Percentiles rank a stretch among this genome's conserved stretches.
These are phyloP conservation scores for Lycium ferocissimum DNA, from an alignment of 257 asterid genomes.

Conservation along the genomic window DNA sequence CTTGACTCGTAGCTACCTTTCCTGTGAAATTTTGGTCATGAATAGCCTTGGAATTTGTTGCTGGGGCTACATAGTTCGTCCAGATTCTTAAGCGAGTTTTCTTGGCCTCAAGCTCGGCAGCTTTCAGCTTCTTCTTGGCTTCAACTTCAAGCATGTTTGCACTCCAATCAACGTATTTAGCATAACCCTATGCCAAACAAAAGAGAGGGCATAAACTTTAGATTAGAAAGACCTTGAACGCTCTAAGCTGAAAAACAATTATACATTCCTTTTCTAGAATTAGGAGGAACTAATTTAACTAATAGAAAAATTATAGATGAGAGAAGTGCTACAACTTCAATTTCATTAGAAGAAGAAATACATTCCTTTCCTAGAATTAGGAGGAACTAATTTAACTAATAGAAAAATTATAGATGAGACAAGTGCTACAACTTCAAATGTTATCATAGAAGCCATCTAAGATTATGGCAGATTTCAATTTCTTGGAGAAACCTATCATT, in stretches of 20 bases:
- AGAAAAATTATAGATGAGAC: background rate
- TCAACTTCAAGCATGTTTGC: conserved; percentile 86
- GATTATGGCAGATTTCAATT: background rate
- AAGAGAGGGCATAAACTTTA: conserved; percentile 17
- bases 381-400: conserved; percentile 3
- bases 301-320: background rate
- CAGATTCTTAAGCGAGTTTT: conserved; percentile 74
- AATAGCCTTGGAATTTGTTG: conserved; percentile 90
- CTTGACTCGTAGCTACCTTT: conserved; percentile 54
- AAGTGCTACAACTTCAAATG: background rate
- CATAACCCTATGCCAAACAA: conserved; percentile 69
- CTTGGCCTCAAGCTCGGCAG: conserved; percentile 87
- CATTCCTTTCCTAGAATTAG: background rate
- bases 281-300: conserved; percentile 5
- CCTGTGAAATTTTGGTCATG: conserved; percentile 96
- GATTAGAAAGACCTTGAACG: background rate
- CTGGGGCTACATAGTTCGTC: conserved; percentile 90
- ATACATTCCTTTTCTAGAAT: background rate
- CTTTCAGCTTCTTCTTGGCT: conserved; percentile 69
- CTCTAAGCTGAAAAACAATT: background rate
- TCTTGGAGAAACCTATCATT: background rate
- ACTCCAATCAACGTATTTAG: conserved; percentile 94
- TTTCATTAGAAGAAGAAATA: background rate
- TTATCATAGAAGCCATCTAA: background rate
- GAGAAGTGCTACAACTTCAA: background rate